These are phyloP conservation scores for Venustampulla echinocandica DNA, from an alignment of 495 filamentous ascomycete species.

Conservation along the genomic window DNA sequence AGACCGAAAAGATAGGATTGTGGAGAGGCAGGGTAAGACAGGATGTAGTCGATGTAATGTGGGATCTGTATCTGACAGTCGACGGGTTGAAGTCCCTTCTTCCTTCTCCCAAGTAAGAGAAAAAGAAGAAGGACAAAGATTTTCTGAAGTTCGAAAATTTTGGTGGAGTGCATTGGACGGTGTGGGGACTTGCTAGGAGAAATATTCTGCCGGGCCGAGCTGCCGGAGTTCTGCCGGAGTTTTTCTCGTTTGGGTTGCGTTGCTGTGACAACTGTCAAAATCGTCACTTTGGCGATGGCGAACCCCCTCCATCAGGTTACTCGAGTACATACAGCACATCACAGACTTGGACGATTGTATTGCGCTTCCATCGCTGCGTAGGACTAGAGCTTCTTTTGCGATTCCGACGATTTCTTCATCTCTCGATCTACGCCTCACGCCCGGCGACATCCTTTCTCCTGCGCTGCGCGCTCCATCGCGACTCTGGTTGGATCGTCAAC, in stretches of 20 bases:
- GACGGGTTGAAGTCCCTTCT: slow-evolving; percentile 41
- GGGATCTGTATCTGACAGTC: slow-evolving; percentile 31
- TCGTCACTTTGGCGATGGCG: too few relatives aligned
- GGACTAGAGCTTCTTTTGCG: too few relatives aligned
- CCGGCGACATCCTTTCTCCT: background rate
- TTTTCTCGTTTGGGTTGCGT: too few relatives aligned
- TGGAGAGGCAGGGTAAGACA: slow-evolving; percentile 11
- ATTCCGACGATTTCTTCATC: too few relatives aligned
- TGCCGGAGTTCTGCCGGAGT: background rate
- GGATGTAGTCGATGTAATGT: background rate
- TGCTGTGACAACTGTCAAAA: too few relatives aligned
- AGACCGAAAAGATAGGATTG: slow-evolving; percentile 16
- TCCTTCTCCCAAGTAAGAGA: slow-evolving; percentile 49
- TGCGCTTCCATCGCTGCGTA: too few relatives aligned
- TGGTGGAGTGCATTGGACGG: slow-evolving; percentile 20
- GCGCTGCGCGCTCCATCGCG: slow-evolving; percentile 14
- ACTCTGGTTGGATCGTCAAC: too few relatives aligned
- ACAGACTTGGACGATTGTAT: too few relatives aligned
- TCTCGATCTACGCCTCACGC: background rate
- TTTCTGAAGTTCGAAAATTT: slow-evolving; percentile 30
- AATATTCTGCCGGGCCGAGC: slow-evolving; percentile 8
- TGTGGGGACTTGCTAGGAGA: slow-evolving; percentile 5
- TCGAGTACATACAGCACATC: too few relatives aligned
- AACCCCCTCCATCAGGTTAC: too few relatives aligned
- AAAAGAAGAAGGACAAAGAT: slow-evolving; percentile 42